These are phyloP conservation scores for Trichosanthes cucumerina DNA, from an alignment of 306 rosid genomes.

Conservation along the genomic window DNA sequence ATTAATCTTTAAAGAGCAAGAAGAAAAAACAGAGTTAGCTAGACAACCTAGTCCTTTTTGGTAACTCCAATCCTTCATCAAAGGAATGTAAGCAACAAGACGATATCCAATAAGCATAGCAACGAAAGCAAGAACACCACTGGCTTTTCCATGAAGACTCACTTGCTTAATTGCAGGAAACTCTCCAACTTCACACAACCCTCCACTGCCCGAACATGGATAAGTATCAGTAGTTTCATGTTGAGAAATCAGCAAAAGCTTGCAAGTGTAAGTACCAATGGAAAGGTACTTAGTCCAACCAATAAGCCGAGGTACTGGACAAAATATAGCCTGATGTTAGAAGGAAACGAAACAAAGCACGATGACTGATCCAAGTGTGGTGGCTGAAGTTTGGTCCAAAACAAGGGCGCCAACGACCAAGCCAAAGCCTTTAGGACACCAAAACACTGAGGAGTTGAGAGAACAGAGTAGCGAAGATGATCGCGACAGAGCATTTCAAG, in stretches of 20 bases:
- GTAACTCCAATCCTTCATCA: conserved; percentile 57
- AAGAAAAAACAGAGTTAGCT: not conserved
- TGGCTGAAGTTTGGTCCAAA: conserved; percentile 40
- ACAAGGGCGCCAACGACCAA: conserved; percentile 57
- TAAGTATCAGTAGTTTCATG: conserved; percentile 28
- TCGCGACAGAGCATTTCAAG: conserved; percentile 13
- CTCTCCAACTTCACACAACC: conserved; percentile 25
- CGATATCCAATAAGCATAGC: conserved; percentile 53
- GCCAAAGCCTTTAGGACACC: conserved; percentile 57
- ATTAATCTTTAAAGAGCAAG: not conserved
- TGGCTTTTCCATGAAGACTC: conserved; percentile 24
- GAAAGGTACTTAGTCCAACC: conserved; percentile 57
- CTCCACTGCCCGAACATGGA: conserved; percentile 21
- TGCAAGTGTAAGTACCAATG: conserved; percentile 28
- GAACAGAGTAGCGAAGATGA: conserved; percentile 24
- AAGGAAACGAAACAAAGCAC: conserved; percentile 35
- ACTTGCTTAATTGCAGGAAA: conserved; percentile 35
- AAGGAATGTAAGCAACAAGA: conserved; percentile 47
- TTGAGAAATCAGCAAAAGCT: conserved; percentile 49
- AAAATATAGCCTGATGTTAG: conserved; percentile 52
- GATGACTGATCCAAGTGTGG: conserved; percentile 46
- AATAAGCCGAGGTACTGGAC: conserved; percentile 55
- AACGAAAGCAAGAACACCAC: conserved; percentile 26
- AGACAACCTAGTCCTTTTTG: conserved; percentile 10
- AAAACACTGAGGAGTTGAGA: conserved; percentile 34